Base-by-base conservation (phyloP, 163 green algal species). In the Scenedesmus sp. region DNA sequence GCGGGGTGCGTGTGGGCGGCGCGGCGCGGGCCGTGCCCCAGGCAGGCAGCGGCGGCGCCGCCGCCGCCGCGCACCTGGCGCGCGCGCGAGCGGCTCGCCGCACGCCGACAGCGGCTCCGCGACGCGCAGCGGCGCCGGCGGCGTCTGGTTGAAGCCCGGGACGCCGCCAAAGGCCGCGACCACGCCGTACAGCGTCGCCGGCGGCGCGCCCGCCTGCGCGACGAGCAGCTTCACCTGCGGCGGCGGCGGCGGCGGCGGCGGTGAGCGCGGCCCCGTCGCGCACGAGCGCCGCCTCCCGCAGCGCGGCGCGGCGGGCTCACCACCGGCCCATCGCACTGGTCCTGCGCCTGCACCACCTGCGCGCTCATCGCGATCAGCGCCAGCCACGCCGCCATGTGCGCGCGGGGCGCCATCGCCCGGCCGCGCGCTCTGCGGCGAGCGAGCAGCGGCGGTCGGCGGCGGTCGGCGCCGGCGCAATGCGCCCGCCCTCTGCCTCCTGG, bases 151-250 rank as follows among this genome's bases (percentile, higher is more conserved):
- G 45, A 71, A 80, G 17, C 28, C 53, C 44, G 60, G 58, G 15
- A 80, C 51, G 45, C 71, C 71, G 48, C 71, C 71, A 63, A 80
- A 80, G 18, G 58, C 42, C n/a, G 71, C 71, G 22, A 80, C 36
- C 22, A 80, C 71, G 47, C 58, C 71, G 63, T 63, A 80, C 15
- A 80, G 1, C 26, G 71, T 80, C 6, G 71, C 57, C 13, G 60
- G 29, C 33, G 42, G 58, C 45, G 39, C 28, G 24, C 26, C 4
- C 11, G n/a, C 13, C 39, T 26, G 34, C 20, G 53, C 26, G 6
- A 80, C 28, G 18, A 51, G 10, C 58, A 80, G 58, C 29, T 80
- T 47, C 7, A 47, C 7, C 39, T 47, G 39, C 39, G 39, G 39
- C 39, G 39, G 39, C 39, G 39, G 39, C 39, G 39, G 39, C 39